Conservation (phyloP, 768 basidiomycete species). For the Amanita subjunquillea region DNA sequence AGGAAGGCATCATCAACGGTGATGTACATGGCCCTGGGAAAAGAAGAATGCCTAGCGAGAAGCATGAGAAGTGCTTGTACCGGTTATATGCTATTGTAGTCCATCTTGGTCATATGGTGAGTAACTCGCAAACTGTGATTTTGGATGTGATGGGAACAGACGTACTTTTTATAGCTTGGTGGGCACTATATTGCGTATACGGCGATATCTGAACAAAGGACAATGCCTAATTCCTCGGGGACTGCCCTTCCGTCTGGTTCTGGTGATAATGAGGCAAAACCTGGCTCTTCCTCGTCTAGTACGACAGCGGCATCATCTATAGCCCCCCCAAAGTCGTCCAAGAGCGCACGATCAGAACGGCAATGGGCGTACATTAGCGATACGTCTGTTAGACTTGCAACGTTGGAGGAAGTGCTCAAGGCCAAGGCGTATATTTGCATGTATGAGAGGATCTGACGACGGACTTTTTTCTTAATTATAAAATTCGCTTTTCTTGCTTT, state of each 20-base stretch:
- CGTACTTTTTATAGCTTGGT: slow-evolving; percentile 45
- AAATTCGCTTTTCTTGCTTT: not conserved
- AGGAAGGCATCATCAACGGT: not conserved
- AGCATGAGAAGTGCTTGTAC: slow-evolving; percentile 42
- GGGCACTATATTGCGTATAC: slow-evolving; percentile 88
- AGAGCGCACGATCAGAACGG: slow-evolving; percentile 20
- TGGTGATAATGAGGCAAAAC: not conserved
- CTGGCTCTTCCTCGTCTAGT: slow-evolving; percentile 3
- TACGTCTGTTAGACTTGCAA: slow-evolving; percentile 68
- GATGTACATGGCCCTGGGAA: slow-evolving; percentile 7
- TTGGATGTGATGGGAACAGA: slow-evolving; percentile 5
- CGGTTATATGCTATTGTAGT: slow-evolving; percentile 75
- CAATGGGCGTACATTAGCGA: slow-evolving; percentile 95
- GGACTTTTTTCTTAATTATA: not conserved
- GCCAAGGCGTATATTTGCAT: slow-evolving; percentile 92
- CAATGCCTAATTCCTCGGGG: slow-evolving; percentile 1
- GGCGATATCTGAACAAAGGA: slow-evolving; percentile 42
- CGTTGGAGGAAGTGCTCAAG: slow-evolving; percentile 82
- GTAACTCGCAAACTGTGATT: slow-evolving; percentile 14
- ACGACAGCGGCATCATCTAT: slow-evolving; percentile 3
- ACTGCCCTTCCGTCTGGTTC: slow-evolving; percentile 1
- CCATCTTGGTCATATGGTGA: slow-evolving; percentile 80
- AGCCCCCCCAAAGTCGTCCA: slow-evolving; percentile 7
- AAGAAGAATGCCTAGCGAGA: slow-evolving; percentile 11
- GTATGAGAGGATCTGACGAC: slow-evolving; percentile 59